phyloP scores from a whole-genome alignment of 108 stramenopile genomes.

The Fragilaria radians region DNA sequence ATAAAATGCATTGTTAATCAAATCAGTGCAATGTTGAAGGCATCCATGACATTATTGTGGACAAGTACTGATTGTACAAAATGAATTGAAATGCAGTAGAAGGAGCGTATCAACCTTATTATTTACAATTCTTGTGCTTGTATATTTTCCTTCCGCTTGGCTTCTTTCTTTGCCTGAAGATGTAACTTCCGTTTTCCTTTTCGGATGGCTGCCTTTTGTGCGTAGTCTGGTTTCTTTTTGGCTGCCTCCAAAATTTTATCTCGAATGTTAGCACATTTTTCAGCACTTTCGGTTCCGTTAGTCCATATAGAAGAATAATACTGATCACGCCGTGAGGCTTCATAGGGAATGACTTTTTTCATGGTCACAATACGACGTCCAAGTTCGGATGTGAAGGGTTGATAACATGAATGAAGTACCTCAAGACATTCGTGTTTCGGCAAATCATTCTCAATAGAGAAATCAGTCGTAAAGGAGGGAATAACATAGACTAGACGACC shows the following conservation, averaged over 20 bases:
- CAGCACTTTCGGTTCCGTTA: slow-evolving; percentile 68
- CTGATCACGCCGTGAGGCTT: slow-evolving; percentile 31
- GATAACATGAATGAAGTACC: slow-evolving; percentile 73
- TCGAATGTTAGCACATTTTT: slow-evolving; percentile 77
- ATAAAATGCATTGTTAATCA: too few relatives aligned
- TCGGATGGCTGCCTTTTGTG: slow-evolving; percentile 62
- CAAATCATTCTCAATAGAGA: slow-evolving; percentile 59
- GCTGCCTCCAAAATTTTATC: slow-evolving; percentile 73
- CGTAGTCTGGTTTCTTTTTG: slow-evolving; percentile 67
- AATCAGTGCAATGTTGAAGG: too few relatives aligned
- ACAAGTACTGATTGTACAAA: too few relatives aligned
- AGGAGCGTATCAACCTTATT: too few relatives aligned
- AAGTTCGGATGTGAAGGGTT: slow-evolving; percentile 65
- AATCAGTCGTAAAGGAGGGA: slow-evolving; percentile 69
- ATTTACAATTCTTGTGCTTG: background rate
- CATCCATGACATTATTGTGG: too few relatives aligned
- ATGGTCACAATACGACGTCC: slow-evolving; percentile 79
- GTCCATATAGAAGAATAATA: slow-evolving; percentile 56
- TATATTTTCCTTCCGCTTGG: slow-evolving; percentile 17
- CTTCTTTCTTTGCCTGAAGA: slow-evolving; percentile 58
- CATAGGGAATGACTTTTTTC: slow-evolving; percentile 70
- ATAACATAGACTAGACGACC: slow-evolving; percentile 86
- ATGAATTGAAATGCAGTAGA: too few relatives aligned
- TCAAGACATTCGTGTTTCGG: slow-evolving; percentile 76
- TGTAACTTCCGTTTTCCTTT: slow-evolving; percentile 60